phyloP scores from a whole-genome alignment of 768 basidiomycete species.

The Psilocybe cyanescens region DNA sequence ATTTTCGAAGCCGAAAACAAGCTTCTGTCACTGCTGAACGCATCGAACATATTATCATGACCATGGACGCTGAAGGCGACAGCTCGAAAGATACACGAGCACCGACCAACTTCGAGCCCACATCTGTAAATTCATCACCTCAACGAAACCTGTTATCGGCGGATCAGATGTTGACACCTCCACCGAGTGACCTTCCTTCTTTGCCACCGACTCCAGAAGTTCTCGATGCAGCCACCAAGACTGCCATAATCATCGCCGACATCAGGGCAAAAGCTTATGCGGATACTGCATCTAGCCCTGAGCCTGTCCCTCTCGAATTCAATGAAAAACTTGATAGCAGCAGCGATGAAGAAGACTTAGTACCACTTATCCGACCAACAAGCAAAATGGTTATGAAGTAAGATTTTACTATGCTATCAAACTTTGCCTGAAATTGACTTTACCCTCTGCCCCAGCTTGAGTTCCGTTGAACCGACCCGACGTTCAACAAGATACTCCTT shows the following conservation, averaged over 20 bases:
- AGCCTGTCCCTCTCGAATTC: conserved; percentile 39
- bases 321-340: conserved; percentile 52
- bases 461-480: background rate
- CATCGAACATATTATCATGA: background rate
- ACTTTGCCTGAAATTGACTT: background rate
- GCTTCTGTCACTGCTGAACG: background rate
- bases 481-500: conserved; percentile 17
- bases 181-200: conserved; percentile 23
- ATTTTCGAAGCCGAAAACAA: background rate
- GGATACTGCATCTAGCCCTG: conserved; percentile 46
- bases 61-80: conserved; percentile 7
- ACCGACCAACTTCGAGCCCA: background rate
- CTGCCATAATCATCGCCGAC: conserved; percentile 61
- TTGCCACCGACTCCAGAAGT: conserved; percentile 35
- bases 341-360: conserved; percentile 49
- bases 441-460: background rate
- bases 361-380: conserved; percentile 12
- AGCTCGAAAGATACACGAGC: too few relatives aligned
- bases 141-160: background rate
- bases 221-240: conserved; percentile 45
- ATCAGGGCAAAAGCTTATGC: conserved; percentile 68
- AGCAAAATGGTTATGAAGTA: conserved; percentile 16
- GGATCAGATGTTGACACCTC: conserved; percentile 24
- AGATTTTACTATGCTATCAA: background rate
- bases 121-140: background rate